A percentile compares a stretch with the other conserved stretches of the same genome.
Conservation (phyloP, 2,329 filamentous ascomycete genomes). For the Epicoccum nigrum region DNA sequence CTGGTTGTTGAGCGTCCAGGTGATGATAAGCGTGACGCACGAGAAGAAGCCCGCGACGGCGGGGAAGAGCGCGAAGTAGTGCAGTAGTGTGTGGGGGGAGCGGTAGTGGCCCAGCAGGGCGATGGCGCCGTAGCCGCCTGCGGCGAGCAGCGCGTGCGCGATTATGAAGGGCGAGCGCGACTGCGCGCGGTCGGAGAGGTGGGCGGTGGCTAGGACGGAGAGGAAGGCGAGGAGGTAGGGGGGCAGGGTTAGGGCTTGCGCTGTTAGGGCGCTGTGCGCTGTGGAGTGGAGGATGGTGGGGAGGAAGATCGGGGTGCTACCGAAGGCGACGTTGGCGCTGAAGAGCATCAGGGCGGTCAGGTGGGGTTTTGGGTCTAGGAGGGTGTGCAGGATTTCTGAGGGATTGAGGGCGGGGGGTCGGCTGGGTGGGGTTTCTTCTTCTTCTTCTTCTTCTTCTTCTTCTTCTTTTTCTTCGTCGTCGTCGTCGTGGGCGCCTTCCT, state of each 20-base stretch:
- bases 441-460: too few relatives aligned
- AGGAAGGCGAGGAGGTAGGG: constrained; percentile 80
- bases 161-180: constrained; percentile 71
- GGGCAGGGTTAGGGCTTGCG: constrained; percentile 80
- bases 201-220: constrained; percentile 73
- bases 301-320: constrained; percentile 84
- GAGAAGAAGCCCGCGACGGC: constrained; percentile 84
- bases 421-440: too few relatives aligned
- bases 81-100: constrained; percentile 43
- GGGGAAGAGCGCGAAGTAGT: constrained; percentile 80
- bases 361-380: constrained; percentile 73
- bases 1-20: constrained; percentile 90
- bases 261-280: constrained; percentile 70
- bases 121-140: constrained; percentile 59
- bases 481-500: constrained; percentile 27
- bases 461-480: constrained; percentile 41
- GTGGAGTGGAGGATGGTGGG: constrained; percentile 79
- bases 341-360: constrained; percentile 84
- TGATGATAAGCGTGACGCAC: constrained; percentile 81
- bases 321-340: constrained; percentile 85
- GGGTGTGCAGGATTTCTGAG: constrained; percentile 63
- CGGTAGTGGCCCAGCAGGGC: constrained; percentile 61
- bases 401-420: constrained; percentile 54
- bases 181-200: constrained; percentile 70
- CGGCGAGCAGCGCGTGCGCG: constrained; percentile 70